Evolutionary conservation across 306 rosid species (phyloP).

Genomic region (Calophaca sinica): DNA sequence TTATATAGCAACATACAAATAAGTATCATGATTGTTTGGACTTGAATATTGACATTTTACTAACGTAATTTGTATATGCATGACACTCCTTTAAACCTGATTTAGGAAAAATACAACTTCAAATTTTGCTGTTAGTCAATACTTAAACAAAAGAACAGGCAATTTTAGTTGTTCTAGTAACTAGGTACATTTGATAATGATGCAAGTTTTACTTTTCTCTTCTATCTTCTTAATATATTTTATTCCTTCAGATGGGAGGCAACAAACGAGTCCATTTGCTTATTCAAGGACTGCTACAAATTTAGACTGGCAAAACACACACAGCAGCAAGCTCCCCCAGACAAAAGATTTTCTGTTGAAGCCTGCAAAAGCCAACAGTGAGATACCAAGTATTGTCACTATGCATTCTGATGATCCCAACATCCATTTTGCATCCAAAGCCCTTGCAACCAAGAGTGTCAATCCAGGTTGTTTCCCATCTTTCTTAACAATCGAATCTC

Average conservation of each 20-base stretch:
- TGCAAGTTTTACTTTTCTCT: conserved; percentile 23
- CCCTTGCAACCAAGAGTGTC: conserved; percentile 40
- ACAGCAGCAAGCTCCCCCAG: conserved; percentile 48
- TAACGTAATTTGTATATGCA: background rate
- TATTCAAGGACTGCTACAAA: conserved; percentile 49
- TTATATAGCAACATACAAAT: no score
- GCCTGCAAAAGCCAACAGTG: conserved; percentile 51
- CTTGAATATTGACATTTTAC: no score
- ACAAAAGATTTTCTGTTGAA: conserved; percentile 58
- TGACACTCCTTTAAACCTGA: conserved; percentile 3
- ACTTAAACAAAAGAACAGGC: conserved; percentile 1
- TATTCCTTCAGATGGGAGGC: conserved; percentile 55
- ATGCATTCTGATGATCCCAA: conserved; percentile 51
- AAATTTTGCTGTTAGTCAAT: background rate
- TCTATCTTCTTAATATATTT: conserved; percentile 26
- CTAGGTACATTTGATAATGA: background rate
- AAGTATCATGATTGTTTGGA: no score
- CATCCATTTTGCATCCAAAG: conserved; percentile 13
- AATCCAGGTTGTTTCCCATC: conserved; percentile 52
- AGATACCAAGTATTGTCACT: conserved; percentile 43
- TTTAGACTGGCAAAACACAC: conserved; percentile 50
- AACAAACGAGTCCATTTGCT: conserved; percentile 50
- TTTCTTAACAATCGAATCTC: background rate
- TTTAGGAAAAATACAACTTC: background rate
- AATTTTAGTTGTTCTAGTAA: no score